Evolutionary conservation across 164 flowering plant species (phyloP).

Genomic region (Nelumbo lutea): DNA sequence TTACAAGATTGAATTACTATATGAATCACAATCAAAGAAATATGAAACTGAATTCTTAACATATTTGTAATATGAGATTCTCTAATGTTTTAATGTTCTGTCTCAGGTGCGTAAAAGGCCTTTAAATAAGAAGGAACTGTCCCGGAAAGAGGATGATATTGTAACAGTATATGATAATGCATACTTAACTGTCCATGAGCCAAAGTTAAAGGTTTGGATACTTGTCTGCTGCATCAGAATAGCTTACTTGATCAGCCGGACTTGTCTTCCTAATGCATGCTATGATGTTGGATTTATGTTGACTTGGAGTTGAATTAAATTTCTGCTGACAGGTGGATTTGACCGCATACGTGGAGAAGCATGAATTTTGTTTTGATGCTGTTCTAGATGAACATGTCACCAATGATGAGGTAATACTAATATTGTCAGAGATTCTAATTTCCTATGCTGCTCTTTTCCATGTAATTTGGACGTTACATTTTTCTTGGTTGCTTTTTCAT

Average conservation of each 20-base stretch:
- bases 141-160: slow-evolving; percentile 91
- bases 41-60: no score
- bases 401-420: slow-evolving; percentile 77
- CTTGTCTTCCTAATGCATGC: background rate
- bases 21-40: background rate
- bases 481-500: background rate
- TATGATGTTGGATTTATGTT: background rate
- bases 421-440: background rate
- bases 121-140: slow-evolving; percentile 80
- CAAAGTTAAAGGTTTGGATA: slow-evolving; percentile 74
- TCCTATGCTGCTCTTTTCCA: no score
- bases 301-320: slow-evolving; percentile 18
- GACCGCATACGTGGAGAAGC: slow-evolving; percentile 97
- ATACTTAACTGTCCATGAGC: slow-evolving; percentile 79
- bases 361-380: slow-evolving; percentile 98
- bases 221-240: background rate
- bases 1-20: background rate
- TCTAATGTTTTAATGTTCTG: slow-evolving; percentile 3
- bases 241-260: background rate
- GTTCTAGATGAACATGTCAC: slow-evolving; percentile 80
- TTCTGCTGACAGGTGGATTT: slow-evolving; percentile 69
- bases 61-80: background rate
- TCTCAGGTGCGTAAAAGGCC: slow-evolving; percentile 95
- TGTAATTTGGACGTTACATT: background rate
- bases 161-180: slow-evolving; percentile 62